Base-by-base conservation (phyloP, 768 basidiomycete species). In the Filobasidium floriforme region DNA sequence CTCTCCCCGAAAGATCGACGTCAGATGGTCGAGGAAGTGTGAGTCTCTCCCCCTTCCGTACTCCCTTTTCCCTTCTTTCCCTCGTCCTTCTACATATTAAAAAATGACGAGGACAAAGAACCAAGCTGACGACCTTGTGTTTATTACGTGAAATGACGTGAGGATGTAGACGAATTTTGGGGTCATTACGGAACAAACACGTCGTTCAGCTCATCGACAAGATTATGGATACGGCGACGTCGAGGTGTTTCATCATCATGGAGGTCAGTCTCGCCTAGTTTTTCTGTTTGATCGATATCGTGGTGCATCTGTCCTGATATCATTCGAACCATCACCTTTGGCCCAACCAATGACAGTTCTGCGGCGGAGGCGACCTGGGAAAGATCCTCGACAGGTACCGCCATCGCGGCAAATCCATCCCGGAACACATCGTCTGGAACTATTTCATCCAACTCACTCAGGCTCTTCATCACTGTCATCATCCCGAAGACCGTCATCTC, bases 11-110 rank as follows among this genome's bases (percentile, higher is more conserved):
- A 92, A 44, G 96, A 99, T 76, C 85, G 92, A 71, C 92, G 92
- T 77, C 96, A 98, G 78, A 93, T 99, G 62, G 89, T 96, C 2
- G 86, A 93, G 12, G 96, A 99, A 86, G 96, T 98, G 94, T 97
- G 77, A 73, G 91, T 83, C n/a, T 28, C 41, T 29, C 24, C 41
- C 29, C 9, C 29, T 24, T 4, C 57, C 26, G 5, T 15, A 32
- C 24, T 26, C 54, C 11, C 12, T 44, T 44, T 19, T 19, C 43
- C 43, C 43, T 44, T 10, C 43, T 44, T 19, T 44, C 19, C 43
- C 43, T 44, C 10, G 10, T 44, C 43, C 43, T 19, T n/a, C n/a
- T n/a, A n/a, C n/a, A n/a, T n/a, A n/a, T n/a, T n/a, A n/a, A n/a
- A n/a, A n/a, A n/a, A n/a, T n/a, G n/a, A n/a, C n/a, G n/a, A n/a